A percentile compares a stretch with the other conserved stretches of the same genome.
Conservation (phyloP, 768 basidiomycete genomes). For the Lactarius pseudohatsudake region DNA sequence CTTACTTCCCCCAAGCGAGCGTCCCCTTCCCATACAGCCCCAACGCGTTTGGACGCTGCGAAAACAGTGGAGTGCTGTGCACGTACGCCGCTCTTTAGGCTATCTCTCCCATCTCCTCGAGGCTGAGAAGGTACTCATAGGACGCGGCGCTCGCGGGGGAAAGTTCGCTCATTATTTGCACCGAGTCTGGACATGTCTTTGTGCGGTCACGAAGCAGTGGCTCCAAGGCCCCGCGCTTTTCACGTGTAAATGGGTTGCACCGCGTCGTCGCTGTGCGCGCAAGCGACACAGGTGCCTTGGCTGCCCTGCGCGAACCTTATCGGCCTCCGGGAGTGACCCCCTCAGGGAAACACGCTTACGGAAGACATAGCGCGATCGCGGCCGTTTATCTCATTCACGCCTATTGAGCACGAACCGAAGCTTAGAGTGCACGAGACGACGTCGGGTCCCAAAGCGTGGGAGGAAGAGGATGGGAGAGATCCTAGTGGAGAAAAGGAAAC, state of each 20-base stretch:
- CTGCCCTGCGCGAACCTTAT: conserved; percentile 76
- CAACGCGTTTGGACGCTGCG: conserved; percentile 89
- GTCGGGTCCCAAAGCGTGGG: not conserved
- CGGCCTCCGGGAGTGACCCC: conserved; percentile 54
- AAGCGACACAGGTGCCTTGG: conserved; percentile 83
- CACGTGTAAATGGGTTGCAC: conserved; percentile 77
- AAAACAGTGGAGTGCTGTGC: conserved; percentile 83
- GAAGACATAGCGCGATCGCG: conserved; percentile 66
- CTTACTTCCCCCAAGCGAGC: conserved; percentile 34
- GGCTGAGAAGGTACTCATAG: conserved; percentile 37
- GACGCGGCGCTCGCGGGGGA: conserved; percentile 90
- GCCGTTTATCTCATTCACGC: conserved; percentile 48
- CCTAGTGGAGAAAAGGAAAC: conserved; percentile 40
- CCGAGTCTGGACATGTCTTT: conserved; percentile 92
- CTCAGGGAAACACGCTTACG: conserved; percentile 53
- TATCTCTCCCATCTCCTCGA: not conserved
- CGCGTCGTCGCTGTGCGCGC: conserved; percentile 83
- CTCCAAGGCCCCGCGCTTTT: conserved; percentile 68
- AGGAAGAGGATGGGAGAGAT: conserved; percentile 16
- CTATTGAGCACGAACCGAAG: conserved; percentile 28
- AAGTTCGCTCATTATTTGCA: conserved; percentile 88
- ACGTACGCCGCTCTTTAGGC: conserved; percentile 42
- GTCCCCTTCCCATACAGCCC: conserved; percentile 56
- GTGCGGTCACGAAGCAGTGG: conserved; percentile 61
- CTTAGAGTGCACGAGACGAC: not conserved